phyloP scores from a whole-genome alignment of 2,329 filamentous ascomycete genomes.

The Sphaceloma murrayae region DNA sequence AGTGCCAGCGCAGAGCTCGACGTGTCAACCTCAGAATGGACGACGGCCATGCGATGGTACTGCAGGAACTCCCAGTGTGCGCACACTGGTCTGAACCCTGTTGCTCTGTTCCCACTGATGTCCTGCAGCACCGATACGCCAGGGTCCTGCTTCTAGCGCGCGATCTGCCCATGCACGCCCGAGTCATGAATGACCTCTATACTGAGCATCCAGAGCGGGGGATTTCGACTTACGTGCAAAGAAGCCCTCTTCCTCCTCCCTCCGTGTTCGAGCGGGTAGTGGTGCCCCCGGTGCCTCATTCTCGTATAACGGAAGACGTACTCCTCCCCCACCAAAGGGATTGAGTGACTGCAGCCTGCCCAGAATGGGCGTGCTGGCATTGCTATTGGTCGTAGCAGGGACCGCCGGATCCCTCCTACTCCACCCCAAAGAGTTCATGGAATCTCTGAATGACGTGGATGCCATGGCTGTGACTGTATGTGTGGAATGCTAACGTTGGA shows the following conservation, averaged over 20 bases:
- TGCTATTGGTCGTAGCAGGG: constrained; percentile 67
- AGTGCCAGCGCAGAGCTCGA: constrained; percentile 16
- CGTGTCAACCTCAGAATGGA: constrained; percentile 16
- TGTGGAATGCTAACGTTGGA: not conserved
- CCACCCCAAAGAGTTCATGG: constrained; percentile 92
- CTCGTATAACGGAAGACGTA: constrained; percentile 79
- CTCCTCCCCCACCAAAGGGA: constrained; percentile 77
- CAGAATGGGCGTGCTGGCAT: constrained; percentile 61
- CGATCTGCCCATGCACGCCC: constrained; percentile 16
- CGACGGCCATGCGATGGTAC: constrained; percentile 13
- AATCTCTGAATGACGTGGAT: constrained; percentile 81
- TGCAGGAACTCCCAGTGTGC: constrained; percentile 15
- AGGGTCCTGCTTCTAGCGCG: constrained; percentile 11
- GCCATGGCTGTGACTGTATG: constrained; percentile 51
- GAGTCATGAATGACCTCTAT: constrained; percentile 14
- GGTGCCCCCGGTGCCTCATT: constrained; percentile 66
- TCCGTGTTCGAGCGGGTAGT: constrained; percentile 69
- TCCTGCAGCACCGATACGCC: not conserved
- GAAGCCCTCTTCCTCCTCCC: constrained; percentile 92
- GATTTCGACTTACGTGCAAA: constrained; percentile 79
- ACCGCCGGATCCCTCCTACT: constrained; percentile 71
- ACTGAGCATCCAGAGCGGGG: constrained; percentile 3
- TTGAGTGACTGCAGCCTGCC: constrained; percentile 77
- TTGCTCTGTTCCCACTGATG: not conserved
- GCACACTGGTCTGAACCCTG: constrained; percentile 8